phyloP scores from a whole-genome alignment of 768 basidiomycete genomes.

The Lentinula lateritia region DNA sequence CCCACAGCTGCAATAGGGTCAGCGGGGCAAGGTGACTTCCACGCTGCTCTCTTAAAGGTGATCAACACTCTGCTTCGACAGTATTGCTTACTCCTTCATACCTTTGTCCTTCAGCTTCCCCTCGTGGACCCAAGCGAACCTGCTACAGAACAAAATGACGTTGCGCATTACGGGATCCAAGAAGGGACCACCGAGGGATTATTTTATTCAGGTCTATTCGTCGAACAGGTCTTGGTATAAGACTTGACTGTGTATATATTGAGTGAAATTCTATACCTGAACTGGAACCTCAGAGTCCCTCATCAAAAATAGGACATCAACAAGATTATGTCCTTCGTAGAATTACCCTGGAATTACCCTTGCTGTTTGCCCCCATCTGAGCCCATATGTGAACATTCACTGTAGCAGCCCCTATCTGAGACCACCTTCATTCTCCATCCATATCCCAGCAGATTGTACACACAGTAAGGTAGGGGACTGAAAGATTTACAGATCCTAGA shows the following conservation, averaged over 20 bases:
- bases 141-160: conserved; percentile 42
- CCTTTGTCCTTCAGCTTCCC: conserved; percentile 35
- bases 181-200: conserved; percentile 50
- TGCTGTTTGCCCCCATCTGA: too few relatives aligned
- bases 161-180: conserved; percentile 55
- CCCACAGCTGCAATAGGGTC: conserved; percentile 30
- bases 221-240: conserved; percentile 15
- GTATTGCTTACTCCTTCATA: not conserved
- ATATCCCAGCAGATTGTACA: too few relatives aligned
- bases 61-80: not conserved
- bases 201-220: conserved; percentile 54
- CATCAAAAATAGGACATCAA: too few relatives aligned
- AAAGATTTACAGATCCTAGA: too few relatives aligned
- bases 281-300: too few relatives aligned
- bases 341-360: too few relatives aligned
- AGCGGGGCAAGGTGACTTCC: conserved; percentile 54
- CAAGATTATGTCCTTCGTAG: too few relatives aligned
- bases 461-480: not conserved
- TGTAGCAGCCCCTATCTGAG: too few relatives aligned
- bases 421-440: too few relatives aligned
- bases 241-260: not conserved
- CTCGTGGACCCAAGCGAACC: conserved; percentile 42
- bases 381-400: too few relatives aligned
- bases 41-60: conserved; percentile 58
- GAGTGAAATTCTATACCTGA: too few relatives aligned